These are phyloP conservation scores for Friedmanniomyces endolithicus DNA, from an alignment of 495 filamentous ascomycete genomes.

Conservation along the genomic window DNA sequence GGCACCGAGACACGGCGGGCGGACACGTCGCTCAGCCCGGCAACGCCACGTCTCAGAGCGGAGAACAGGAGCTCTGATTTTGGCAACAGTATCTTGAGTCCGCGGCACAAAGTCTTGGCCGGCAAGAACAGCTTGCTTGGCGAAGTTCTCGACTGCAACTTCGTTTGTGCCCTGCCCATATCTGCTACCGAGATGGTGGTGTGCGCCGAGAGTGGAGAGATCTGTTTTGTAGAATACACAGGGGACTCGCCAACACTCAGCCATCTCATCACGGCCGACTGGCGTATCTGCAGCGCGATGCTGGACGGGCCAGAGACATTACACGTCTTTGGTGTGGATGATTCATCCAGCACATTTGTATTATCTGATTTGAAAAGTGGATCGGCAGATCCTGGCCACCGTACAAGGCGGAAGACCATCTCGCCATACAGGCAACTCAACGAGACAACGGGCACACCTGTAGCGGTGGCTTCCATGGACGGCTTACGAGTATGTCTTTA, in stretches of 20 bases:
- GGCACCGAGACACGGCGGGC: conserved; percentile 34
- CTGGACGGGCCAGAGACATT: conserved; percentile 18
- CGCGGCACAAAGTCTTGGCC: conserved; percentile 31
- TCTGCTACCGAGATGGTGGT: conserved; percentile 52
- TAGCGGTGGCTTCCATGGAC: not conserved
- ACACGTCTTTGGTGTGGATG: conserved; percentile 17
- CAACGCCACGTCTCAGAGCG: conserved; percentile 1
- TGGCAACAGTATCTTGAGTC: conserved; percentile 32
- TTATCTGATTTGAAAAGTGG: not conserved
- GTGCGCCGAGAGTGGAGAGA: conserved; percentile 58
- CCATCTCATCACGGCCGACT: conserved; percentile 48
- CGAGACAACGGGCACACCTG: not conserved
- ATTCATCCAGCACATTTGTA: not conserved
- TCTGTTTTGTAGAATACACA: conserved; percentile 70
- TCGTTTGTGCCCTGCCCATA: conserved; percentile 64
- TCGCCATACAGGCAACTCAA: not conserved
- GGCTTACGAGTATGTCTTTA: conserved; percentile 24
- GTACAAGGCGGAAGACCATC: not conserved
- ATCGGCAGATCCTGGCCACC: not conserved
- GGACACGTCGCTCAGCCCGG: conserved; percentile 22
- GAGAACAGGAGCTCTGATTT: conserved; percentile 30
- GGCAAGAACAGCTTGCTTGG: conserved; percentile 62
- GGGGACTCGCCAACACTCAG: conserved; percentile 57
- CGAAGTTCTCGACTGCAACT: conserved; percentile 64
- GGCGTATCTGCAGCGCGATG: conserved; percentile 43